Base-by-base conservation (phyloP, 441 rosid species). In the Adansonia madagascariensis region DNA sequence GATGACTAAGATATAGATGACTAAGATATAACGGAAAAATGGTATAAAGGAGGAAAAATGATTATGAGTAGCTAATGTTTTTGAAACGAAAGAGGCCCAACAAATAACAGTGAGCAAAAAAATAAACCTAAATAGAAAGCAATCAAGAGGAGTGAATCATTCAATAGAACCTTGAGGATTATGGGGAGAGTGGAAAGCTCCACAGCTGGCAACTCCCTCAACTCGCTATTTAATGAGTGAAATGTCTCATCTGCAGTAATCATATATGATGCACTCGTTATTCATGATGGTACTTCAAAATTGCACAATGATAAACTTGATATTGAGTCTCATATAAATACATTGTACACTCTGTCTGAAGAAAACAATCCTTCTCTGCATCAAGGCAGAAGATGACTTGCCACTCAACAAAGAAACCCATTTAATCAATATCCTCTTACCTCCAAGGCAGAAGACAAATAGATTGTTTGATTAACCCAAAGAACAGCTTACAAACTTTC, bases 111-210 rank as follows among this genome's bases (percentile, higher is more conserved):
- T 39, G 7, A 35, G 41, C 9, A 50, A 71, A 35, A 63, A 71
- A 80, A 24, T 44, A 72, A 64, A 63, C 11, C 18, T 49, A 53
- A 53, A 85, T 49, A 68, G 12, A 69, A 20, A 18, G 17, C 59
- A 44, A 47, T 35, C 61, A 6, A 77, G 41, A 66, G 41, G 66
- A 46, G 14, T 15, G 64, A 47, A 71, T 71, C 79, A 57, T 44
- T 79, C 31, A 70, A 77, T 69, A 75, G 39, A 81, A 97, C 99
- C 99, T 97, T 97, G 76, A 93, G 93, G 76, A 97, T 86, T 80
- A 91, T 78, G 55, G 97, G 98, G 81, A 97, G 99, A 31, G 97
- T 89, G 60, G 98, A 88, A 84, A 94, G 97, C 82, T 97, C 99
- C 82, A 97, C 90, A 3, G 95, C 87, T 74, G 99, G 99, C 82